These are phyloP conservation scores for Aschersonia sp. DNA, from an alignment of 2,329 filamentous ascomycete species.

Conservation along the genomic window DNA sequence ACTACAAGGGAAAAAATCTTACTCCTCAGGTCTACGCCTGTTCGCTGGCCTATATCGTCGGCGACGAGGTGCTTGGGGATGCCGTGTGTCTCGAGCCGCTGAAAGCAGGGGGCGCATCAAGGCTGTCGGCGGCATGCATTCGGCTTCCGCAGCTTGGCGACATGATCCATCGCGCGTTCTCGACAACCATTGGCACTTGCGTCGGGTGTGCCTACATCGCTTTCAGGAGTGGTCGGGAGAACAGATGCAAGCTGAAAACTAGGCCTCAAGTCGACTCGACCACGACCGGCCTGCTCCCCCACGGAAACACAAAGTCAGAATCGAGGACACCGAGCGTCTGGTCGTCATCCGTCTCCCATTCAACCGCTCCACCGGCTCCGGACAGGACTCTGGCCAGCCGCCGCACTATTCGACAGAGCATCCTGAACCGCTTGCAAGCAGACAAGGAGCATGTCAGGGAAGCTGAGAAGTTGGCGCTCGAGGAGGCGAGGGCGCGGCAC, in stretches of 20 bases:
- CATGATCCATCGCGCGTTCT: not conserved
- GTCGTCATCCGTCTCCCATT: no score
- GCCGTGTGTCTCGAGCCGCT: conserved; percentile 1
- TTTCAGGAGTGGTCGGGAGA: not conserved
- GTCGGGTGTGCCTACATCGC: not conserved
- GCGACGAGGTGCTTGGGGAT: conserved; percentile 10
- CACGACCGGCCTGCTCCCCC: no score
- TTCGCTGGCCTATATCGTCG: conserved; percentile 17
- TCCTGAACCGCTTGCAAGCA: conserved; percentile 2
- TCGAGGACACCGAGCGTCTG: not conserved
- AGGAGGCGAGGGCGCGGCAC: not conserved
- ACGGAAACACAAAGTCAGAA: no score
- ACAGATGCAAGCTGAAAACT: not conserved
- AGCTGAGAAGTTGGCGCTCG: not conserved
- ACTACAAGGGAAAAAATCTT: conserved; percentile 9
- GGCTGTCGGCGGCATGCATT: not conserved
- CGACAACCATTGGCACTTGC: not conserved
- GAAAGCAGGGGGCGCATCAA: not conserved
- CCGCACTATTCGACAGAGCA: conserved; percentile 2
- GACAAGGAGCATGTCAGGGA: not conserved
- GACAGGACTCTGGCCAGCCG: not conserved
- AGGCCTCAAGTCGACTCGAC: no score
- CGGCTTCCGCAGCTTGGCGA: not conserved
- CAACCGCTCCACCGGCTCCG: not conserved
- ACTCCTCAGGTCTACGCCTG: conserved; percentile 12